A percentile compares a stretch with the other conserved stretches of the same genome.
Evolutionary conservation across 768 basidiomycete genomes (phyloP).

Genomic region (Trametes cingulata): DNA sequence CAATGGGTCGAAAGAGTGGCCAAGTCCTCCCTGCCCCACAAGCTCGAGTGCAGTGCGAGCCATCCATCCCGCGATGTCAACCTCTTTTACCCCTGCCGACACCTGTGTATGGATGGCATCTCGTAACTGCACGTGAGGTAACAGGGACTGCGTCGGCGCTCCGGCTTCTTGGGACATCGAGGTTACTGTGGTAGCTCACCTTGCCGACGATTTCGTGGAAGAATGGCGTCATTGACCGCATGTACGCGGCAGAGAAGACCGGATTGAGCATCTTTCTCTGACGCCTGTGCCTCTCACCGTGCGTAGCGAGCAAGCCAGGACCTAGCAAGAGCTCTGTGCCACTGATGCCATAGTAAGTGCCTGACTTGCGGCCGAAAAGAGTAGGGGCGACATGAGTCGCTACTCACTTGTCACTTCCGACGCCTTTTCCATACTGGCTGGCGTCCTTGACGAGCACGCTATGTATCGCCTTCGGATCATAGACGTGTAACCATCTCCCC

Average conservation of each 20-base stretch:
- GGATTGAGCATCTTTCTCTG: conserved; percentile 28
- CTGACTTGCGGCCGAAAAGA: too few species aligned
- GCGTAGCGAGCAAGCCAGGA: not conserved
- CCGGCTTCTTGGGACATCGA: too few species aligned
- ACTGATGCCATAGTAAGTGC: not conserved
- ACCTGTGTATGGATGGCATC: conserved; percentile 8
- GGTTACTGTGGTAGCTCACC: too few species aligned
- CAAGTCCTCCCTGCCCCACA: conserved; percentile 23
- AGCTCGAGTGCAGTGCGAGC: conserved; percentile 22
- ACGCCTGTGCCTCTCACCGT: conserved; percentile 22
- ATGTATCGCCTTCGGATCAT: not conserved
- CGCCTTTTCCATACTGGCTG: not conserved
- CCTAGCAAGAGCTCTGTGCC: not conserved
- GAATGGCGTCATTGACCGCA: conserved; percentile 25
- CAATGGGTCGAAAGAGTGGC: conserved; percentile 23
- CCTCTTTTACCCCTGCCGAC: not conserved
- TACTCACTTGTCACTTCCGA: too few species aligned
- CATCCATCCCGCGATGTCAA: conserved; percentile 24
- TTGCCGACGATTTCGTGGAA: conserved; percentile 21
- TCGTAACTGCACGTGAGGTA: not conserved
- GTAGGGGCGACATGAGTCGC: too few species aligned
- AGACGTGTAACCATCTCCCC: not conserved
- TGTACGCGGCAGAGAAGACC: conserved; percentile 25
- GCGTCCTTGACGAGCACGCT: not conserved
- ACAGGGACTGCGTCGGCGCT: not conserved